Percentiles rank a stretch among this genome's conserved stretches.
Evolutionary conservation across 345 rosid species (phyloP).

Genomic region (Gossypium stocksii): DNA sequence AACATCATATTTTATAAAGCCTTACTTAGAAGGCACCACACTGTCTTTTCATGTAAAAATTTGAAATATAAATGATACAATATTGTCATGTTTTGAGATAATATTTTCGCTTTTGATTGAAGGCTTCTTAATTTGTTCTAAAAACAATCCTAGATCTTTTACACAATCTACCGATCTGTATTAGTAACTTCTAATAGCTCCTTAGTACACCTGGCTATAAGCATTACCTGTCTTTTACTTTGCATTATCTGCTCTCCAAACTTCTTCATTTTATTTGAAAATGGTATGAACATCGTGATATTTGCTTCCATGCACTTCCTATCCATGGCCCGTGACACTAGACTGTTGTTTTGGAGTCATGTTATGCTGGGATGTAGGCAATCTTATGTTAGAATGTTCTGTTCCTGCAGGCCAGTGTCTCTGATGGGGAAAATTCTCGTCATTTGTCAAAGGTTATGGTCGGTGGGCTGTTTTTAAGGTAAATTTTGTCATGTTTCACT

Average conservation of each 20-base stretch:
- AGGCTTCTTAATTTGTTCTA: background rate
- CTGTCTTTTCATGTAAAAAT: background rate
- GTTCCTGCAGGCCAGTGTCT: conserved; percentile 78
- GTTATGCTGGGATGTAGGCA: conserved; percentile 2
- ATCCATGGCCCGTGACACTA: no score
- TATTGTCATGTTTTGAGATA: background rate
- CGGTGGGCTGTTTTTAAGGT: conserved; percentile 91
- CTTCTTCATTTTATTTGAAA: conserved; percentile 8
- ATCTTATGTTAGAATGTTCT: conserved; percentile 22
- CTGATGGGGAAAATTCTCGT: conserved; percentile 74
- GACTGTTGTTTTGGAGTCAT: background rate
- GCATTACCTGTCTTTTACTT: background rate
- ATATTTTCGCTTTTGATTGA: background rate
- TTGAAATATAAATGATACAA: background rate
- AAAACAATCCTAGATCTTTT: background rate
- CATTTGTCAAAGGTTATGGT: conserved; percentile 70
- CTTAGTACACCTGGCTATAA: background rate
- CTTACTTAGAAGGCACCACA: background rate
- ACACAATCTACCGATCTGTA: background rate
- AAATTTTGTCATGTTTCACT: conserved; percentile 13
- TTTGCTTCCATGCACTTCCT: conserved; percentile 1
- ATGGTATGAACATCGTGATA: background rate
- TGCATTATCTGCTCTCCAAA: background rate
- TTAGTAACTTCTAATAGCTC: background rate
- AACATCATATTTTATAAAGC: background rate